phyloP scores from a whole-genome alignment of 176 grass and related monocot species.

The Triticum aestivum region IWGSC_CS_RefSeq_v2.1 NC_057813.1:744019641-744020140 shows the following conservation, averaged over 20 bases:
- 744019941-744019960: constrained; percentile 55
- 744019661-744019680: constrained; percentile 27
- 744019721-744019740: background rate
- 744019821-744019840: background rate
- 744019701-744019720: constrained; percentile 35
- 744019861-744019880: constrained; percentile 50
- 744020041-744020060: too few species aligned
- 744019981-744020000: background rate
- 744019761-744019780: background rate
- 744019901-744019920: constrained; percentile 15
- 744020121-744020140: constrained; percentile 40
- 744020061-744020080: constrained; percentile 38
- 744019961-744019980: constrained; percentile 49
- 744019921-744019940: constrained; percentile 35
- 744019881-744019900: background rate
- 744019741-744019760: background rate
- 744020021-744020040: constrained; percentile 33
- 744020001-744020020: constrained; percentile 40
- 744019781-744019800: background rate
- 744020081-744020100: constrained; percentile 66
- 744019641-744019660: constrained; percentile 38
- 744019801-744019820: background rate
- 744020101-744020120: constrained; percentile 46
- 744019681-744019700: background rate
- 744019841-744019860: constrained; percentile 64